Base-by-base conservation (phyloP, 768 basidiomycete genomes). In the Suillus paluster region DNA sequence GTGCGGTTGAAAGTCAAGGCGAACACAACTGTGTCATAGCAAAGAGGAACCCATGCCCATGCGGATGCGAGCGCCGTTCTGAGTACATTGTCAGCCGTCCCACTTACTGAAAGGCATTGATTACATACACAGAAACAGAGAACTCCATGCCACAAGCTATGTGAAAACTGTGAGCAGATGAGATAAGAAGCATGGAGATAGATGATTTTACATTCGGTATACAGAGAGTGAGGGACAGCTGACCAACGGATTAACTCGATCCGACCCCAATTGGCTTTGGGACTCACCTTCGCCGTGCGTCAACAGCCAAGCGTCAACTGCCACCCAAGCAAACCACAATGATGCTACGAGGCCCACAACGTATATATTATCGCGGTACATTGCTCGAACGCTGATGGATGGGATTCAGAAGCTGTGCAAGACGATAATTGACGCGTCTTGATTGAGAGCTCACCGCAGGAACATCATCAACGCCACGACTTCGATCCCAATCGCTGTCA, bases 301-400 rank as follows among this genome's bases (percentile, higher is more conserved):
- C n/a, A 90, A 75, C 19, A 89, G 72, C 82, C 82, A 88, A 1
- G 78, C 76, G 61, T 84, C 86, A 63, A 84, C 68, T 2, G 67
- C 71, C n/a, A 82, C 74, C 71, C 84, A 81, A 33, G 80, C 56
- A 11, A 80, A 6, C 44, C 85, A 79, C 11, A 87, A 54, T 2
- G 59, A 6, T 44, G 59, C 21, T 14, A 71, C 3, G 15, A 57
- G 30, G 61, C 61, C 61, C 45, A 71, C 14, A 9, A 71, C 44
- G 19, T 12, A 4, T 27, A 14, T 70, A 21, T 52, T 52, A 5
- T 42, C 6, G 5, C 57, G 25, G 58, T 71, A 71, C 12, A 71
- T 60, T 9, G 66, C 70, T 1, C 63, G 60, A 36, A 67, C 25
- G 39, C 70, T 71, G 62, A 27, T 14, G 36, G 39, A 45, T 12